Evolutionary conservation across 2,329 filamentous ascomycete genomes (phyloP).

Genomic region (Chaetomiaceae sp.): DNA sequence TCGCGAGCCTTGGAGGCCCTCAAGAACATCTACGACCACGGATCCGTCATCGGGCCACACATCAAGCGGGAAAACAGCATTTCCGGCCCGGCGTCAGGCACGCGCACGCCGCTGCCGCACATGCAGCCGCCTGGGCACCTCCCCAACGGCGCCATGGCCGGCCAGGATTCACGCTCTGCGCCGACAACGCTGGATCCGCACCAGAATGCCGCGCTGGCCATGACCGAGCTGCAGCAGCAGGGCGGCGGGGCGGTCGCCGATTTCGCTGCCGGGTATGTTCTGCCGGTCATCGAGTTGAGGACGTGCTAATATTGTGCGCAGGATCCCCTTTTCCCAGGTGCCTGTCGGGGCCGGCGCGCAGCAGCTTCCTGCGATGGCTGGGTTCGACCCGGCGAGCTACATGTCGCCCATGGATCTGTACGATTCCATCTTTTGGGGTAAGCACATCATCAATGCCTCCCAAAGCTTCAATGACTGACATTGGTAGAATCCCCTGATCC

Average conservation of each 20-base stretch:
- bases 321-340: constrained; percentile 18
- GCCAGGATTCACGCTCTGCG: constrained; percentile 4
- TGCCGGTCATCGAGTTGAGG: constrained; percentile 5
- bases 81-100: constrained; percentile 39
- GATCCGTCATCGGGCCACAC: constrained; percentile 47
- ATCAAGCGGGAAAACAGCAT: constrained; percentile 46
- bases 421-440: constrained; percentile 65
- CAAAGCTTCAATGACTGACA: constrained; percentile 6
- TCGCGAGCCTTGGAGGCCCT: constrained; percentile 58
- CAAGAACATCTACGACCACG: constrained; percentile 64
- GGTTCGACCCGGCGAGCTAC: constrained; percentile 52
- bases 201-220: constrained; percentile 59
- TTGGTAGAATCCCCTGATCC: constrained; percentile 53
- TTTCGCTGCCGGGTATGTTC: constrained; percentile 35
- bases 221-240: constrained; percentile 64
- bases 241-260: constrained; percentile 49
- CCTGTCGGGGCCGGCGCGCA: constrained; percentile 5
- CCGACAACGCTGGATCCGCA: constrained; percentile 43
- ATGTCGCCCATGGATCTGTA: constrained; percentile 66
- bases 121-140: constrained; percentile 23
- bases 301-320: constrained; percentile 6
- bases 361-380: constrained; percentile 42
- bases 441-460: constrained; percentile 25
- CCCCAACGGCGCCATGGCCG: constrained; percentile 1
- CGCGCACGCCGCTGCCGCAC: constrained; percentile 39